These are phyloP conservation scores for Penicillium sp. DNA, from an alignment of 2,329 filamentous ascomycete genomes.

Conservation along the genomic window DNA sequence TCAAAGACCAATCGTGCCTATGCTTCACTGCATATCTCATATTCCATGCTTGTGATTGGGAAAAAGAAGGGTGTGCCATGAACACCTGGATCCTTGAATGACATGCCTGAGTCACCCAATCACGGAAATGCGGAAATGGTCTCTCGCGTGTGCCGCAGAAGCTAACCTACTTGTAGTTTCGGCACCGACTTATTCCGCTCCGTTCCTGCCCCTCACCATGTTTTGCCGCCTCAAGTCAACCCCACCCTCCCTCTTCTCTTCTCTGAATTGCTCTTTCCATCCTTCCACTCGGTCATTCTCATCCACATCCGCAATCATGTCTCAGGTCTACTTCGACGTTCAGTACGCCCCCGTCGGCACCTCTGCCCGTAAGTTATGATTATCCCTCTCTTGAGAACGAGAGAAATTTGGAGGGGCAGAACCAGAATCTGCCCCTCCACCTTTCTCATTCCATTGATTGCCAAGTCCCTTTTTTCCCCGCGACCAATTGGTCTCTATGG, in stretches of 20 bases:
- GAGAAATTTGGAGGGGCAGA: constrained; percentile 13
- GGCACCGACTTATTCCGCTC: constrained; percentile 28
- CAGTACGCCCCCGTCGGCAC: constrained; percentile 52
- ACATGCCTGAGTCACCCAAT: constrained; percentile 7
- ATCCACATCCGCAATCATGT: constrained; percentile 69
- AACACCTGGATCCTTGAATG: constrained; percentile 8
- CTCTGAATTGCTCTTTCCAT: constrained; percentile 41
- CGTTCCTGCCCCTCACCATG: constrained; percentile 41
- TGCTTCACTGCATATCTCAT: not conserved
- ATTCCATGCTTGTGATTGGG: not conserved
- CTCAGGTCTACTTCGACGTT: constrained; percentile 75
- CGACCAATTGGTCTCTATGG: constrained; percentile 13
- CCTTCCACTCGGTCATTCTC: constrained; percentile 37
- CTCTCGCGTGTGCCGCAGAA: constrained; percentile 16
- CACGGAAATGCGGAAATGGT: constrained; percentile 19
- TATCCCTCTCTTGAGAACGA: constrained; percentile 14
- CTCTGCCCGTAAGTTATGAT: constrained; percentile 29
- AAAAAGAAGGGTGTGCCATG: not conserved
- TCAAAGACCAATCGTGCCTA: not conserved
- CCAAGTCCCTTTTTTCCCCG: not conserved
- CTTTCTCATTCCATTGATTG: constrained; percentile 8
- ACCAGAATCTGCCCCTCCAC: constrained; percentile 1
- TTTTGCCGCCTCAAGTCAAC: constrained; percentile 45
- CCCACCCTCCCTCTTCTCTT: constrained; percentile 47
- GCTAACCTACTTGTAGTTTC: constrained; percentile 25